Conservation (phyloP, 139 green algal species). For the Ettlia oleoabundans region DNA sequence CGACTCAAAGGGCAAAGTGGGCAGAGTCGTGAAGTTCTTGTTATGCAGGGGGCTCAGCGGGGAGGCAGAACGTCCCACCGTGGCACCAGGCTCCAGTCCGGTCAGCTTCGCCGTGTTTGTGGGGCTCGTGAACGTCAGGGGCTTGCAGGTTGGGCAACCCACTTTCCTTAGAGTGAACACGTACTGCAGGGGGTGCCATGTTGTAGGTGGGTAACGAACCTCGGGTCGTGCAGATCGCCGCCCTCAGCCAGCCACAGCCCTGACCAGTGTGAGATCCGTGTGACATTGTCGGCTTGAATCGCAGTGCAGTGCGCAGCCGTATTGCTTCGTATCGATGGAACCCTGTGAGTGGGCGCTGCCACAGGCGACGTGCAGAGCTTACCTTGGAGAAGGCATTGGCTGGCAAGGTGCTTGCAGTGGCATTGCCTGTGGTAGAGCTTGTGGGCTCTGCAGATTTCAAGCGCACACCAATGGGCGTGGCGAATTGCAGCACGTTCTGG, state of each 20-base stretch:
- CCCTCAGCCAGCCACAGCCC: not conserved
- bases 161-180: not conserved
- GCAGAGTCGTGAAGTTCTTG: too few relatives aligned
- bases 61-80: not conserved
- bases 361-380: too few relatives aligned
- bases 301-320: too few relatives aligned
- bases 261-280: too few relatives aligned
- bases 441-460: not conserved
- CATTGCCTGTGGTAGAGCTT: not conserved
- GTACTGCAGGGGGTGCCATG: not conserved
- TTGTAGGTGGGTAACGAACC: too few relatives aligned
- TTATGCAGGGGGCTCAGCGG: not conserved
- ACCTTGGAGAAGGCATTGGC: not conserved
- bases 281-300: too few relatives aligned
- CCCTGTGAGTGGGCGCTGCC: too few relatives aligned
- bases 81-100: not conserved
- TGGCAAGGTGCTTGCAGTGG: not conserved
- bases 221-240: not conserved
- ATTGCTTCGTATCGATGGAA: too few relatives aligned
- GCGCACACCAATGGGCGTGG: not conserved
- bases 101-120: not conserved
- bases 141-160: not conserved
- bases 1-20: too few relatives aligned
- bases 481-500: not conserved
- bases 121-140: not conserved